A percentile compares a stretch with the other conserved stretches of the same genome.
These are phyloP conservation scores for Colletotrichum karsti DNA, from an alignment of 2,329 filamentous ascomycete genomes.

Conservation along the genomic window DNA sequence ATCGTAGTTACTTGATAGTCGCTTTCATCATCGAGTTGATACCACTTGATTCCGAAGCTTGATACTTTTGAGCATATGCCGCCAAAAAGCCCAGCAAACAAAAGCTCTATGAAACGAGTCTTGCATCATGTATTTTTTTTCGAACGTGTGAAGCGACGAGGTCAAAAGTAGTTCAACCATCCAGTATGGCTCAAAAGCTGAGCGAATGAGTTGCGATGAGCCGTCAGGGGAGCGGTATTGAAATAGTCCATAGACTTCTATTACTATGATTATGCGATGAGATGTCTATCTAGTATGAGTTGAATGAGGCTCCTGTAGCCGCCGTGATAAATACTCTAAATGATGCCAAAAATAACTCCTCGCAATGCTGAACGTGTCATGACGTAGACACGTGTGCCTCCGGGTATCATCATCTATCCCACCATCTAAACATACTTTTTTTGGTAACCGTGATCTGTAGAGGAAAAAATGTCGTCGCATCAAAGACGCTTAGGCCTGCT, in stretches of 20 bases:
- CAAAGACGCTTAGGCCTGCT: background rate
- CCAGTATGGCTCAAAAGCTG: too few species aligned
- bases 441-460: constrained; percentile 6
- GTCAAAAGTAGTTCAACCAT: too few species aligned
- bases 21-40: too few species aligned
- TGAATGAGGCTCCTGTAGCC: background rate
- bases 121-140: too few species aligned
- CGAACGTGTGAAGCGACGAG: too few species aligned
- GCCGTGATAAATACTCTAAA: background rate
- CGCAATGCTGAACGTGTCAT: constrained; percentile 20
- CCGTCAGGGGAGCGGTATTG: too few species aligned
- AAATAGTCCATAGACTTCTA: constrained; percentile 1
- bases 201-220: too few species aligned
- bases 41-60: too few species aligned
- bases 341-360: constrained; percentile 17
- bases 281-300: constrained; percentile 8
- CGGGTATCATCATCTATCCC: constrained; percentile 24
- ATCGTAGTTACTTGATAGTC: too few species aligned
- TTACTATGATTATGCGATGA: constrained; percentile 12
- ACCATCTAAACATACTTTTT: background rate
- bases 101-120: too few species aligned
- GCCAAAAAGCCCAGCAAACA: too few species aligned
- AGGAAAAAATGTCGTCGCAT: background rate
- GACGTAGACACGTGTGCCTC: background rate
- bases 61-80: too few species aligned